Conservation (phyloP, 176 grass and related monocot species). For the Oryza meridionalis region DNA sequence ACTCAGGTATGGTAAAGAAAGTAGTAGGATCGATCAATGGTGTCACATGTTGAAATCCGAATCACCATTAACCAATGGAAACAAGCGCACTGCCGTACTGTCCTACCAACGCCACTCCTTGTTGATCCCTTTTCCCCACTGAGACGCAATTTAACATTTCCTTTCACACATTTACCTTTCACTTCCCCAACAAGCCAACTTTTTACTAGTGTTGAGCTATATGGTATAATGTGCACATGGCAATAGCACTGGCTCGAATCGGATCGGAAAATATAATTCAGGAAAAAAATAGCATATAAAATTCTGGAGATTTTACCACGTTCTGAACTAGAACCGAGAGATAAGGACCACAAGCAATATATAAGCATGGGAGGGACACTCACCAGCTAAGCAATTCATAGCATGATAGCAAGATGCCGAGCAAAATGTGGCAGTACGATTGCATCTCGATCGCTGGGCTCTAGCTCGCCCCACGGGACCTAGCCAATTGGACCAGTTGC, state of each 20-base stretch:
- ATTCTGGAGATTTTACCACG: neutral
- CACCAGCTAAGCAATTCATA: conserved; percentile 36
- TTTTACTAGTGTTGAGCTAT: conserved; percentile 18
- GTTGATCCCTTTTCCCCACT: conserved; percentile 11
- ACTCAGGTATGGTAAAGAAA: conserved; percentile 27
- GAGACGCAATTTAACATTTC: neutral
- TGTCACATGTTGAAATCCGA: conserved; percentile 19
- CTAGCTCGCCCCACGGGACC: conserved; percentile 31
- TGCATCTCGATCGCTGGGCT: conserved; percentile 22
- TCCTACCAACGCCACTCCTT: neutral
- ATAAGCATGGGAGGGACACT: conserved; percentile 33
- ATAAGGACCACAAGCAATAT: conserved; percentile 47
- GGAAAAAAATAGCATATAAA: neutral
- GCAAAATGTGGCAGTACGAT: conserved; percentile 36
- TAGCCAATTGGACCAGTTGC: conserved; percentile 14
- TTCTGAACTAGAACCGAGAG: neutral
- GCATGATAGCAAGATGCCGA: conserved; percentile 17
- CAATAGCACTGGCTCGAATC: neutral
- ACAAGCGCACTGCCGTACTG: neutral
- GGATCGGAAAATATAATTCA: neutral
- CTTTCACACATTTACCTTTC: neutral
- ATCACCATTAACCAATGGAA: conserved; percentile 21
- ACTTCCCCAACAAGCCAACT: neutral
- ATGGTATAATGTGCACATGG: neutral
- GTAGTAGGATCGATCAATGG: conserved; percentile 27